Evolutionary conservation across 2,329 filamentous ascomycete genomes (phyloP).

Genomic region (Fusarium sp.): DNA sequence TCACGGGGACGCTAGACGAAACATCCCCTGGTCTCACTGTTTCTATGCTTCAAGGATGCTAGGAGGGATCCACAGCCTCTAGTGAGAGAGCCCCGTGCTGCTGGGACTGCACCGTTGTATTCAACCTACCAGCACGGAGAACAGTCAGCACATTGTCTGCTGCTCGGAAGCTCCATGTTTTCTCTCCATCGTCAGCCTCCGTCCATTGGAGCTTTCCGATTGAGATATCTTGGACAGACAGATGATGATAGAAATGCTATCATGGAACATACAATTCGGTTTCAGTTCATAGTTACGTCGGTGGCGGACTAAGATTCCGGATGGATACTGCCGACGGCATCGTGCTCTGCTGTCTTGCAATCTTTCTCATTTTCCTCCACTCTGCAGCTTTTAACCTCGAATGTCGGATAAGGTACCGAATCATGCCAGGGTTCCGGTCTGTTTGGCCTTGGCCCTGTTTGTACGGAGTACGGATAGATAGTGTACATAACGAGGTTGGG

Average conservation of each 20-base stretch:
- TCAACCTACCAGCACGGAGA: conserved; percentile 1
- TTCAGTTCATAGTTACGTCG: conserved; percentile 43
- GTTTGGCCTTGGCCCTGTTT: conserved; percentile 9
- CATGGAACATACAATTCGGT: conserved; percentile 38
- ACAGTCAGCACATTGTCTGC: conserved; percentile 16
- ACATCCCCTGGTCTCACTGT: conserved; percentile 25
- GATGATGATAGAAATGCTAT: conserved; percentile 14
- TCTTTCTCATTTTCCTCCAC: conserved; percentile 27
- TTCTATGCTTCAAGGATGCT: conserved; percentile 36
- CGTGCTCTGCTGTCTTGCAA: conserved; percentile 17
- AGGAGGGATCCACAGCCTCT: conserved; percentile 39
- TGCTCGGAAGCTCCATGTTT: conserved; percentile 6
- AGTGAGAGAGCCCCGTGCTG: conserved; percentile 41
- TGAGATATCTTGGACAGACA: conserved; percentile 34
- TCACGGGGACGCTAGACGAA: conserved; percentile 35
- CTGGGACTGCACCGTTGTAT: conserved; percentile 32
- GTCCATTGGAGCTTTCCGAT: conserved; percentile 31
- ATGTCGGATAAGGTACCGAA: conserved; percentile 10
- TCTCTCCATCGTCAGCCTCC: conserved; percentile 9
- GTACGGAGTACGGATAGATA: too few relatives aligned
- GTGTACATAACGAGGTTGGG: conserved; percentile 23
- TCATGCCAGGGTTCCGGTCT: conserved; percentile 2
- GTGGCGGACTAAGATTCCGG: conserved; percentile 45
- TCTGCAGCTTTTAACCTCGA: conserved; percentile 12
- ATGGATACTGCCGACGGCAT: conserved; percentile 47